Evolutionary conservation across 345 rosid species (phyloP), one percentile per base, ranked within the genome.

Genomic region (Acer yangbiense): DNA sequence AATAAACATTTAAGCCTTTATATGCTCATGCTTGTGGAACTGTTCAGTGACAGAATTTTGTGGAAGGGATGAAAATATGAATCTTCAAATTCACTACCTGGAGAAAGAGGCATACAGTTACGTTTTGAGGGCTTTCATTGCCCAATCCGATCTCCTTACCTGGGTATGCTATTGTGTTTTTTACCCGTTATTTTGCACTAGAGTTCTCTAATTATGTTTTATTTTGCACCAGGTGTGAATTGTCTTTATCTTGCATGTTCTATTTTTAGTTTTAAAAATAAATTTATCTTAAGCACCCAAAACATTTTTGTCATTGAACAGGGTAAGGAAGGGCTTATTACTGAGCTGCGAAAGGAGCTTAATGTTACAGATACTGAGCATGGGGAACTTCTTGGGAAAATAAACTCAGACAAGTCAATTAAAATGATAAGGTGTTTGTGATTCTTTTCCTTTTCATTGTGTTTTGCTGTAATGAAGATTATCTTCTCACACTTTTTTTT

Each of bases 91-190:
- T 70, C 80, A 78, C 68, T 50, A 58, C 32, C 12, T 78, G 70
- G 84, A 81, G 75, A 81, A 29, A 71, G 82, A 76, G 61, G 84
- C 84, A 32, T 84, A 84, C 17, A 8, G 72, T 67, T 72, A 74
- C 78, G 82, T 81, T 63, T 81, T 81, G 74, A 73, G 79, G 76
- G 80, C 86, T 68, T 78, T 84, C 75, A 76, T 75, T 21, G 84
- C 82, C 65, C 84, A 84, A 78, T 81, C 84, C 9, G 84, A 84
- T 73, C 78, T 75, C 11, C 82, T 84, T 54, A 78, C 86, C n/a
- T 81, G 86, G 84, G 86, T 84, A 81, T 66, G 63, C 48, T 23
- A 21, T 8, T 50, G 58, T 72, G 12, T 20, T 27, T 39, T 60
- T 29, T 58, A 32, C 13, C 32, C 14, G 0, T 10, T 62, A 8